phyloP scores from a whole-genome alignment of 2,329 filamentous ascomycete species.

The Blastomyces percursus region DNA sequence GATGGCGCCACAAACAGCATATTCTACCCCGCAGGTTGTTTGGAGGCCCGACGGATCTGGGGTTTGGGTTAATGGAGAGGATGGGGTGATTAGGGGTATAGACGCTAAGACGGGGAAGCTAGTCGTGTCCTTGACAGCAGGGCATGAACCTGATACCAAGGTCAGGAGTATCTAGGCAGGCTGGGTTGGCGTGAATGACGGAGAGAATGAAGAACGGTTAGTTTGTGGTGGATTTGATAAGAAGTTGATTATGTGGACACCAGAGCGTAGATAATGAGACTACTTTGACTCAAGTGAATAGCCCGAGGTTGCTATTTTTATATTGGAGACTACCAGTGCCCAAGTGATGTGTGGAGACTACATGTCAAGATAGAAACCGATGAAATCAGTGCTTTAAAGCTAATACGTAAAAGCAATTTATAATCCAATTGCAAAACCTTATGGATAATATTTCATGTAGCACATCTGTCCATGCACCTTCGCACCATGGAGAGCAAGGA shows the following conservation, averaged over 20 bases:
- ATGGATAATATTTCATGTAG: slow-evolving; percentile 26
- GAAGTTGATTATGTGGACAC: slow-evolving; percentile 47
- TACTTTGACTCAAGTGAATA: background rate
- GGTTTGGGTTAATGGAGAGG: slow-evolving; percentile 55
- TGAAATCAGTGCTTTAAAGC: background rate
- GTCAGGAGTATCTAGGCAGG: slow-evolving; percentile 50
- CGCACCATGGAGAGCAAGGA: slow-evolving; percentile 26
- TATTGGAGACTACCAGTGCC: background rate
- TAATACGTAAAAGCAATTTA: background rate
- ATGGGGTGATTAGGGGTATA: slow-evolving; percentile 50
- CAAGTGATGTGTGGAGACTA: background rate
- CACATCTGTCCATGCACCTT: slow-evolving; percentile 40
- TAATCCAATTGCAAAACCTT: background rate
- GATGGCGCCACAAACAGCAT: slow-evolving; percentile 52
- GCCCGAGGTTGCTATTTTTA: too few species aligned
- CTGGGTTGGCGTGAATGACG: slow-evolving; percentile 23
- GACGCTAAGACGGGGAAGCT: slow-evolving; percentile 50
- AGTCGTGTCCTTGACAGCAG: slow-evolving; percentile 36
- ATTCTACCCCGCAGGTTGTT: slow-evolving; percentile 50
- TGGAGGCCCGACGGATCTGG: slow-evolving; percentile 54
- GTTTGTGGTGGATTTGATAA: slow-evolving; percentile 57
- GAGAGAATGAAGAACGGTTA: slow-evolving; percentile 40
- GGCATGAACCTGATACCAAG: slow-evolving; percentile 48
- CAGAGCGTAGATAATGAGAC: slow-evolving; percentile 4
- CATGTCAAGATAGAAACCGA: background rate